Evolutionary conservation across 2,329 filamentous ascomycete species (phyloP).

Genomic region (Apiospora pterosperma): DNA sequence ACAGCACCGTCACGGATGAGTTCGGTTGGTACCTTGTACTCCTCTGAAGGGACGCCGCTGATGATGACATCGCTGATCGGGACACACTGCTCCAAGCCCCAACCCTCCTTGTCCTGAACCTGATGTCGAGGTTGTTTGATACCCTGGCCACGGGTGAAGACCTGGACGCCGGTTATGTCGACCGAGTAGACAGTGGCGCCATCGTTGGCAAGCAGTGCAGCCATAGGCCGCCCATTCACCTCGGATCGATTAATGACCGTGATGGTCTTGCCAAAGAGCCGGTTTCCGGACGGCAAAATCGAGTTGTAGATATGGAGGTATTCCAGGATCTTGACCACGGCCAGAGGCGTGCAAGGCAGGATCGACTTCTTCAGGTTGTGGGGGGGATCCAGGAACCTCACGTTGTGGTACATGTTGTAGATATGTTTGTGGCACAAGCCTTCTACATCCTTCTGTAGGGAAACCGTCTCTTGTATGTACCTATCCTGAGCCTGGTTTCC

Average conservation of each 20-base stretch:
- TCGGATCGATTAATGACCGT: slow-evolving; percentile 96
- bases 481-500: slow-evolving; percentile 80
- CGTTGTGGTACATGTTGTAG: slow-evolving; percentile 99
- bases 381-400: slow-evolving; percentile 84
- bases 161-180: slow-evolving; percentile 85
- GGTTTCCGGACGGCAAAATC: slow-evolving; percentile 87
- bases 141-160: slow-evolving; percentile 87
- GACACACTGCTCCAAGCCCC: slow-evolving; percentile 75
- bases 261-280: slow-evolving; percentile 88
- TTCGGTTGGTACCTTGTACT: slow-evolving; percentile 84
- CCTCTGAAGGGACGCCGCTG: slow-evolving; percentile 82
- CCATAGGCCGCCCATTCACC: slow-evolving; percentile 89
- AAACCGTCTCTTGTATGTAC: slow-evolving; percentile 93
- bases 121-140: slow-evolving; percentile 84
- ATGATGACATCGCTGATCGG: slow-evolving; percentile 93
- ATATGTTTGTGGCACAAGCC: slow-evolving; percentile 91
- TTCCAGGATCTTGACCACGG: slow-evolving; percentile 95
- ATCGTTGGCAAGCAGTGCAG: slow-evolving; percentile 91
- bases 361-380: slow-evolving; percentile 81
- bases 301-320: slow-evolving; percentile 95
- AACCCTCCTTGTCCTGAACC: slow-evolving; percentile 77
- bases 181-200: slow-evolving; percentile 94
- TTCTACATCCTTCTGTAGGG: slow-evolving; percentile 90
- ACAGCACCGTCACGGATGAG: slow-evolving; percentile 85
- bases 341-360: slow-evolving; percentile 90